These are phyloP conservation scores for Ustilago nuda DNA, from an alignment of 1,284 basidiomycete genomes.

Conservation along the genomic window DNA sequence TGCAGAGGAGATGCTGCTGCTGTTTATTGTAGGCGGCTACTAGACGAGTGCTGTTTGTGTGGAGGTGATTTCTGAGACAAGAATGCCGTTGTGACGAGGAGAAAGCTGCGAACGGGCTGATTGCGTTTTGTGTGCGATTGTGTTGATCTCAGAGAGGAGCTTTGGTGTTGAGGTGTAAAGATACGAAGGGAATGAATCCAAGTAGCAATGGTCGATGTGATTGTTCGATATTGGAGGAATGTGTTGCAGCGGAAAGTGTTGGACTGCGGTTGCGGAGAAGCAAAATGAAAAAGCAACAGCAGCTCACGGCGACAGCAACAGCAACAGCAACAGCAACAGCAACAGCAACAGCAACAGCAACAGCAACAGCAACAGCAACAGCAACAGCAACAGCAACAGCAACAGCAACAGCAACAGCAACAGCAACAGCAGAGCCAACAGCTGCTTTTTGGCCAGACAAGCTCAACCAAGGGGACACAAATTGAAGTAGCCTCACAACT, in stretches of 20 bases:
- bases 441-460: too few species aligned
- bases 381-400: neutral
- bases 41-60: conserved; percentile 4
- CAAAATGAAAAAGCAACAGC: conserved; percentile 1
- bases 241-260: neutral
- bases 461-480: neutral
- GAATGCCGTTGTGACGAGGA: neutral
- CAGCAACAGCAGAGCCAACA: neutral
- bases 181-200: neutral
- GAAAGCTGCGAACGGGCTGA: neutral
- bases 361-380: neutral
- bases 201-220: neutral
- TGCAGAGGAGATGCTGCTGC: neutral
- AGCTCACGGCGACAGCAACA: neutral
- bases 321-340: neutral
- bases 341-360: neutral
- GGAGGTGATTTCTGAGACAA: neutral
- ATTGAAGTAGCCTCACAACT: neutral
- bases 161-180: neutral
- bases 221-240: neutral
- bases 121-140: neutral
- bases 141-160: neutral
- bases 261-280: conserved; percentile 13
- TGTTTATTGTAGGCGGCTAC: conserved; percentile 6
- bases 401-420: neutral